Evolutionary conservation across 495 filamentous ascomycete species (phyloP), one percentile per base, ranked within the genome.

Genomic region (Aspergillus coremiiformis): DNA sequence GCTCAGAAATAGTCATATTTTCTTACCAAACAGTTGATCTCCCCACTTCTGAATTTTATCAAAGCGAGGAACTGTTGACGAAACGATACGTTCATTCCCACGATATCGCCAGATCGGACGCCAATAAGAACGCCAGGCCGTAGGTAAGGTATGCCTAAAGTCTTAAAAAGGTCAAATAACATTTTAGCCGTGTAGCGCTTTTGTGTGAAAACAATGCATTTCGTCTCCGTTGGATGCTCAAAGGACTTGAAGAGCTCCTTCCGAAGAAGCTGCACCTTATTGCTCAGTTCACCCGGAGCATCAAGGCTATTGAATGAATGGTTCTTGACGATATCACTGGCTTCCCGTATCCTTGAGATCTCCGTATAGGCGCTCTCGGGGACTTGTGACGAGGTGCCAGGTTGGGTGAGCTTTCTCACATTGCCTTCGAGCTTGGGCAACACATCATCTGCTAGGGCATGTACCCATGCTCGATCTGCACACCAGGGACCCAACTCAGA

Each of bases 191-290:
- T 92, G 44, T 87, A 82, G 32, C 93, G 75, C 53, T 82, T 77
- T 49, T 85, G 72, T 0, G 92, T 88, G 66, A 99, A 99, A 1
- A 97, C 80, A 47, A 99, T 93, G 58, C 90, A 96, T 59, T 86
- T 84, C 19, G 79, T 75, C 1, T 82, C 73, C 10, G 75, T 71
- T 22, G 72, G 69, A 4, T 61, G 58, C 21, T 74, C 63, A 63
- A 87, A 93, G 44, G 84, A 72, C 19, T 78, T 56, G 2, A 59
- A 55, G 3, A 97, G 70, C 41, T 78, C 76, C 15, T 69, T 54
- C 23, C 80, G 39, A 1, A 99, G 77, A 4, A 78, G 48, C 2
- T 81, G 58, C 3, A 93, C 87, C 64, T 96, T 97, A 4, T 78
- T 61, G 20, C 89, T 96, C 3, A 95, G 59, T 24, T 71, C 60